These are phyloP conservation scores for Diplodia seriata DNA, from an alignment of 2,329 filamentous ascomycete species.

Conservation along the genomic window DNA sequence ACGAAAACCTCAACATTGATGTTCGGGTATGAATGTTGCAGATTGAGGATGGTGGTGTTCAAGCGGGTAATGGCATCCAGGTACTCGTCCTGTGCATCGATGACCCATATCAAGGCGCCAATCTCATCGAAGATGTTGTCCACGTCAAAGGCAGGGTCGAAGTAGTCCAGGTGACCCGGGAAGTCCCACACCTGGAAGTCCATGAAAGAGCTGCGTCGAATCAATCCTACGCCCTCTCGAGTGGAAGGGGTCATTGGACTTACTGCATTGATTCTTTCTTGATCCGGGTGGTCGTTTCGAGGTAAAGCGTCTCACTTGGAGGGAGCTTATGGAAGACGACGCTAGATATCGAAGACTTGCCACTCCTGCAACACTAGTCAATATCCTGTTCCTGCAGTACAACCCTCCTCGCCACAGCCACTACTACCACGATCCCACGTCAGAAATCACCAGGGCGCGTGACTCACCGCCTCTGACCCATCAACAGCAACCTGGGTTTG, in stretches of 20 bases:
- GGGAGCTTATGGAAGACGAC: slow-evolving; percentile 99
- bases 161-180: slow-evolving; percentile 91
- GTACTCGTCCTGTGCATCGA: slow-evolving; percentile 98
- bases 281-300: slow-evolving; percentile 92
- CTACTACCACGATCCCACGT: slow-evolving; percentile 11
- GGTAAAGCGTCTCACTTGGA: slow-evolving; percentile 91
- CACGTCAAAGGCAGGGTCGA: slow-evolving; percentile 87
- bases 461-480: slow-evolving; percentile 89
- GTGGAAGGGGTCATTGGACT: slow-evolving; percentile 47
- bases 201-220: slow-evolving; percentile 84
- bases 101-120: slow-evolving; percentile 96
- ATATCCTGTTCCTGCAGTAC: slow-evolving; percentile 12
- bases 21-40: slow-evolving; percentile 86
- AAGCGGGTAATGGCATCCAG: slow-evolving; percentile 87
- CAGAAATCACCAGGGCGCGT: slow-evolving; percentile 23
- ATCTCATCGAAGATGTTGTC: slow-evolving; percentile 94
- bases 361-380: slow-evolving; percentile 68
- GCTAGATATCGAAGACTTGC: slow-evolving; percentile 97
- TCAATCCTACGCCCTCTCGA: neutral
- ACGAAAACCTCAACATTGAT: slow-evolving; percentile 99
- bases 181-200: slow-evolving; percentile 99
- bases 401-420: slow-evolving; percentile 18
- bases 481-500: slow-evolving; percentile 86
- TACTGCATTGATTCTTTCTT: slow-evolving; percentile 96
- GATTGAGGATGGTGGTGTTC: slow-evolving; percentile 85